Percentiles rank a stretch among this genome's conserved stretches.
phyloP scores from a whole-genome alignment of 164 flowering plant species.

The Malania oleifera region DNA sequence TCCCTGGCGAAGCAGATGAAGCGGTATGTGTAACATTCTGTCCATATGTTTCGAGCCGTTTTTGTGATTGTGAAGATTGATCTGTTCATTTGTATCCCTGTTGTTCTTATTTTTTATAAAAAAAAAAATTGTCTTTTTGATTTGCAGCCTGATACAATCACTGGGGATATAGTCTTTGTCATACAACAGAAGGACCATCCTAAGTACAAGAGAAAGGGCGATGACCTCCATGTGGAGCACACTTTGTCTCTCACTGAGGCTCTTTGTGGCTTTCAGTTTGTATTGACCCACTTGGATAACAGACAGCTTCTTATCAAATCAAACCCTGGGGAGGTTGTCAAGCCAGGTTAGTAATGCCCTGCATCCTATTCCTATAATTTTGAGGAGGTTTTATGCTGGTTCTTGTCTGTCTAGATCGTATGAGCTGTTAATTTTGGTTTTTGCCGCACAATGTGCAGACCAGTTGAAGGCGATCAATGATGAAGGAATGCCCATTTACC shows the following conservation, averaged over 20 bases:
- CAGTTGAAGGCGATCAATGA: constrained; percentile 78
- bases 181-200: constrained; percentile 88
- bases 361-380: too few relatives aligned
- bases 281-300: constrained; percentile 69
- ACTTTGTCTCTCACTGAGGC: constrained; percentile 72
- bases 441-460: constrained; percentile 27
- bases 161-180: constrained; percentile 85
- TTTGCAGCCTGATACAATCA: constrained; percentile 78
- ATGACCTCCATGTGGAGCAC: constrained; percentile 75
- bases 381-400: not conserved
- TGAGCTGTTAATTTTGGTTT: too few relatives aligned
- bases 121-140: not conserved
- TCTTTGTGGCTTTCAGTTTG: constrained; percentile 77
- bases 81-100: not conserved
- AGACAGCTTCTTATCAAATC: constrained; percentile 77
- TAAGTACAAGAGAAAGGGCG: constrained; percentile 79
- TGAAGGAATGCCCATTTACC: constrained; percentile 92
- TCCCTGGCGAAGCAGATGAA: constrained; percentile 91
- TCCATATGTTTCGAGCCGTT: too few relatives aligned
- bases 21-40: constrained; percentile 44
- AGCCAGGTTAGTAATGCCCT: constrained; percentile 54
- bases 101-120: not conserved
- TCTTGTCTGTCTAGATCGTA: too few relatives aligned
- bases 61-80: not conserved
- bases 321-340: constrained; percentile 81